Conservation (phyloP, 345 rosid genomes). For the Crucihimalaya himalaica region DNA sequence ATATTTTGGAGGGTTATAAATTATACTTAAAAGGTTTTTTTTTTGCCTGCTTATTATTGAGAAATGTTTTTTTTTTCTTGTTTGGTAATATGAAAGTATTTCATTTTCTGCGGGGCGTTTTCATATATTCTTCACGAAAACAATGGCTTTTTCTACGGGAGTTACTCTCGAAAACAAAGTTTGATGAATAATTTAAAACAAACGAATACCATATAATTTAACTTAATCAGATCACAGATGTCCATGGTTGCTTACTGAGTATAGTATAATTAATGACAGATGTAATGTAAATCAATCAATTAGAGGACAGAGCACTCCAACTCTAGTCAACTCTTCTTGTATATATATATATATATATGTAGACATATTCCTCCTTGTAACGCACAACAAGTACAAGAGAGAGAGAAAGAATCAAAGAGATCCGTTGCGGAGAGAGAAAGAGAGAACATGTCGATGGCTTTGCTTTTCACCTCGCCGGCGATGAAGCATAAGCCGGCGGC, state of each 20-base stretch:
- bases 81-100: neutral
- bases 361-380: constrained; percentile 31
- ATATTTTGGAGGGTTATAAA: neutral
- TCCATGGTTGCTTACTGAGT: constrained; percentile 3
- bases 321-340: constrained; percentile 33
- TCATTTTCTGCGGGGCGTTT: neutral
- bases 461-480: constrained; percentile 31
- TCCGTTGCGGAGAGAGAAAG: constrained; percentile 4
- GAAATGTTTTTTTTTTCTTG: neutral
- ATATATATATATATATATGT: constrained; percentile 29
- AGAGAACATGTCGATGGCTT: constrained; percentile 35
- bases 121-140: neutral
- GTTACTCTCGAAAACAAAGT: neutral
- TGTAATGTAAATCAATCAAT: neutral
- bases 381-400: constrained; percentile 23
- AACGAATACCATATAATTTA: neutral
- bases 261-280: neutral
- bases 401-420: constrained; percentile 33
- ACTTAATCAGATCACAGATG: constrained; percentile 7
- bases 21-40: neutral
- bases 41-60: neutral
- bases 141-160: neutral
- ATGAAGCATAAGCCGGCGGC: constrained; percentile 18
- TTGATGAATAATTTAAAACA: neutral
- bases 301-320: constrained; percentile 24